Conservation (phyloP, 2,329 filamentous ascomycete genomes). For the Eutypa lata region DNA sequence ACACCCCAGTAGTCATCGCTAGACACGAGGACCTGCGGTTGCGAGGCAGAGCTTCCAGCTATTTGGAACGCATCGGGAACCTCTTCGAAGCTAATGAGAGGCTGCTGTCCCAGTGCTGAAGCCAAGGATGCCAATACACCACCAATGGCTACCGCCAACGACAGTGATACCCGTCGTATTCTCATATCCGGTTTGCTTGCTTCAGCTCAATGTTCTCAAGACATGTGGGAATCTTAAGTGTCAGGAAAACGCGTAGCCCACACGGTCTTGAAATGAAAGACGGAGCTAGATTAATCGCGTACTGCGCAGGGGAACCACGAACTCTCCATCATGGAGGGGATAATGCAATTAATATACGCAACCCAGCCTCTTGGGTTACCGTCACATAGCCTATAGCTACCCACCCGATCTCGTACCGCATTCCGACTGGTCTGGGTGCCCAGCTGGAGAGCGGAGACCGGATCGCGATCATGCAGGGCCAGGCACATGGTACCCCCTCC, state of each 20-base stretch:
- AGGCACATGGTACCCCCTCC: background rate
- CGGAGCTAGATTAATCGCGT: background rate
- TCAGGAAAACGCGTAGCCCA: background rate
- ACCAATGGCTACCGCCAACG: constrained; percentile 5
- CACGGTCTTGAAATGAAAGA: background rate
- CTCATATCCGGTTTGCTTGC: background rate
- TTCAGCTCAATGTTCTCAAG: background rate
- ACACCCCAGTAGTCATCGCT: constrained; percentile 65
- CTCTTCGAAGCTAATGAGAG: constrained; percentile 24
- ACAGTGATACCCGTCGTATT: background rate
- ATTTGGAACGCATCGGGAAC: constrained; percentile 20
- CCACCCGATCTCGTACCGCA: background rate
- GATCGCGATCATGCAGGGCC: background rate
- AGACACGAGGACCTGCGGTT: constrained; percentile 49
- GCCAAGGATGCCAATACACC: constrained; percentile 5
- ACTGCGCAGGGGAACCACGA: background rate
- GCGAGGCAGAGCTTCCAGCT: constrained; percentile 20
- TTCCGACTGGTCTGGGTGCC: background rate
- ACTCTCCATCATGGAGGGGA: background rate
- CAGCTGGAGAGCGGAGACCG: background rate
- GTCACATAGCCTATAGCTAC: background rate
- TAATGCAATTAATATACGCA: background rate
- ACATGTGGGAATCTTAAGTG: background rate
- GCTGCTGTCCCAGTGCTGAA: constrained; percentile 24
- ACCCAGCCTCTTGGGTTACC: background rate